Conservation (phyloP, 805 yeast species). For the Grigorovia humatica region DNA sequence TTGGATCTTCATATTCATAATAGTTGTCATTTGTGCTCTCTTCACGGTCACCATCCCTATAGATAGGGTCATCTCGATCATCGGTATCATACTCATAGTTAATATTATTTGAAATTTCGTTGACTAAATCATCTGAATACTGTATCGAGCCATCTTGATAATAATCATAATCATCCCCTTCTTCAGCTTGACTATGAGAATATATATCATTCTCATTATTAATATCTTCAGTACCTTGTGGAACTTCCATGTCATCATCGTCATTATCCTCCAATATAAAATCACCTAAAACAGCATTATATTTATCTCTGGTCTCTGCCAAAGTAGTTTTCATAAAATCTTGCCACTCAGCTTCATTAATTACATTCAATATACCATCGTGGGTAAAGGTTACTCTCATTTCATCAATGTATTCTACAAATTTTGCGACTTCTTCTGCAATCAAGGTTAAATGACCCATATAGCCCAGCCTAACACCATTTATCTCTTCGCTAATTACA, state of each 20-base stretch:
- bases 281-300: conserved; percentile 87
- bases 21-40: conserved; percentile 38
- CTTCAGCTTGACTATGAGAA: conserved; percentile 21
- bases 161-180: conserved; percentile 16
- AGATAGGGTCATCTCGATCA: conserved; percentile 21
- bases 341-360: conserved; percentile 45
- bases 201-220: conserved; percentile 33
- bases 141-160: conserved; percentile 14
- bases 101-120: neutral
- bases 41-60: conserved; percentile 24
- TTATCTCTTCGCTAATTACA: conserved; percentile 46
- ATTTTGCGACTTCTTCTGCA: conserved; percentile 93
- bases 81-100: conserved; percentile 18
- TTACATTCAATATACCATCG: conserved; percentile 15
- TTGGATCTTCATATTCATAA: conserved; percentile 65
- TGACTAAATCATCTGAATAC: conserved; percentile 10
- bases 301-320: conserved; percentile 84
- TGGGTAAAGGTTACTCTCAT: conserved; percentile 23
- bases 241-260: conserved; percentile 11
- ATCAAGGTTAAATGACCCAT: conserved; percentile 92
- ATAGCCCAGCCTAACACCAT: conserved; percentile 73
- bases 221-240: conserved; percentile 37
- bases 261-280: conserved; percentile 31
- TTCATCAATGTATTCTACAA: conserved; percentile 39
- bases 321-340: conserved; percentile 72